Base-by-base conservation (phyloP, 1,139 yeast species). In the Kurtzmaniella quercitrusa region DNA sequence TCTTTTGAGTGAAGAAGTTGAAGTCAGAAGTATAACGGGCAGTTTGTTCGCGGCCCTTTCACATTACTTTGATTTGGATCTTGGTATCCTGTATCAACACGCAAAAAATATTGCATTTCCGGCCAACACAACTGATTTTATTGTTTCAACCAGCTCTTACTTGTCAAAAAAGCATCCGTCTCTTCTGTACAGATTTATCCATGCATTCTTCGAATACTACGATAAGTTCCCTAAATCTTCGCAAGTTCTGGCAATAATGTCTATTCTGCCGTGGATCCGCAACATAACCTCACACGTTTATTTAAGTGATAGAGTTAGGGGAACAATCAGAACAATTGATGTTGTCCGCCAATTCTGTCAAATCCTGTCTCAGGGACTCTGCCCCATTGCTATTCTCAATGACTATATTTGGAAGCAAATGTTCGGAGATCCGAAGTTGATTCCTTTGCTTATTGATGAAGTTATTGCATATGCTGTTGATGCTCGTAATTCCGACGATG, bases 261-360 rank as follows among this genome's bases (percentile, higher is more conserved):
- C 81, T 55, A 67, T 83, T 11, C 72, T 88, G 1, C 91, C 94
- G 2, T 89, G 96, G 95, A 72, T 86, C n/a, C 75, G 75, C 31
- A 85, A 88, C 53, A 68, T 87, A 24, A 79, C 82, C 55, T 72
- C 71, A 21, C 63, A 79, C 52, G 81, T 87, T 12, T 82, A 73
- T 54, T 56, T 75, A 38, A 70, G 67, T 25, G 77, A 73, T 52
- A 80, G 77, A 25, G 73, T 73, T 34, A 67, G 65, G 47, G 94
- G 95, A 0, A 75, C 80, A 1, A 84, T 79, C 43, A 69, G 78
- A 44, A 76, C 83, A 3, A 77, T 85, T 0, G 80, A 78, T 39
- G 63, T 88, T 10, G 71, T 88, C 31, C 70, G 93, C 40, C 77
- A 78, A 45, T 74, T 87, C 48, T 79, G 89, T 48, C 70, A 76